Conservation (phyloP, 805 yeast species). For the Starmerella stellata region DNA sequence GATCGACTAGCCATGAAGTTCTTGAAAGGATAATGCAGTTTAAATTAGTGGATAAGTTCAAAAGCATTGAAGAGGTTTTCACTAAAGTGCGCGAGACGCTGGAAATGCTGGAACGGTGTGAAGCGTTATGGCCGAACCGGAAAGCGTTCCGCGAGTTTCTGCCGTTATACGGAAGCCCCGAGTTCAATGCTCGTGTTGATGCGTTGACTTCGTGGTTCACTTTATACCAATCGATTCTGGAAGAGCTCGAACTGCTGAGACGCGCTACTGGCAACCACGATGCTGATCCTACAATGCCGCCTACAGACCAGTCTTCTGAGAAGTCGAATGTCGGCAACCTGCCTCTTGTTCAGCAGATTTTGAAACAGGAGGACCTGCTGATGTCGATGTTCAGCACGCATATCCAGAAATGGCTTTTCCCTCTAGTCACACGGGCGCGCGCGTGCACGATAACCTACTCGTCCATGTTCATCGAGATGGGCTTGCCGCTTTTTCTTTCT, state of each 20-base stretch:
- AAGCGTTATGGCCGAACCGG: conserved; percentile 60
- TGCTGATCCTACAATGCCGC: conserved; percentile 37
- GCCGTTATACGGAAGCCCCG: conserved; percentile 46
- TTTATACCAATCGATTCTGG: conserved; percentile 47
- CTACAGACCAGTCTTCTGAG: conserved; percentile 28
- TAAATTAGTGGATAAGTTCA: conserved; percentile 27
- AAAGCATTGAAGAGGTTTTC: conserved; percentile 24
- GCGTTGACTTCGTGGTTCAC: conserved; percentile 75
- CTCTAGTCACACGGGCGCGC: conserved; percentile 69
- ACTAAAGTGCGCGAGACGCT: conserved; percentile 39
- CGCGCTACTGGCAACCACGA: conserved; percentile 76
- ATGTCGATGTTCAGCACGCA: conserved; percentile 44
- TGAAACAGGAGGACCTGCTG: conserved; percentile 40
- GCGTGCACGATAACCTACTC: conserved; percentile 47
- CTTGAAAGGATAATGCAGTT: conserved; percentile 52
- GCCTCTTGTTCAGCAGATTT: conserved; percentile 62
- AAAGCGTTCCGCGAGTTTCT: conserved; percentile 65
- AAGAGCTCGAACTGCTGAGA: conserved; percentile 42
- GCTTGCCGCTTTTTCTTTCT: conserved; percentile 48
- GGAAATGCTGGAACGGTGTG: conserved; percentile 44
- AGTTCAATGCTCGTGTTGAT: conserved; percentile 47
- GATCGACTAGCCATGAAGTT: conserved; percentile 55
- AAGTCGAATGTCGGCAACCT: conserved; percentile 32
- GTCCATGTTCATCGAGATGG: conserved; percentile 40
- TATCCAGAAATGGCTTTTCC: conserved; percentile 49